Evolutionary conservation across 1,284 basidiomycete genomes (phyloP).

Genomic region (Sporisorium scitamineum): DNA sequence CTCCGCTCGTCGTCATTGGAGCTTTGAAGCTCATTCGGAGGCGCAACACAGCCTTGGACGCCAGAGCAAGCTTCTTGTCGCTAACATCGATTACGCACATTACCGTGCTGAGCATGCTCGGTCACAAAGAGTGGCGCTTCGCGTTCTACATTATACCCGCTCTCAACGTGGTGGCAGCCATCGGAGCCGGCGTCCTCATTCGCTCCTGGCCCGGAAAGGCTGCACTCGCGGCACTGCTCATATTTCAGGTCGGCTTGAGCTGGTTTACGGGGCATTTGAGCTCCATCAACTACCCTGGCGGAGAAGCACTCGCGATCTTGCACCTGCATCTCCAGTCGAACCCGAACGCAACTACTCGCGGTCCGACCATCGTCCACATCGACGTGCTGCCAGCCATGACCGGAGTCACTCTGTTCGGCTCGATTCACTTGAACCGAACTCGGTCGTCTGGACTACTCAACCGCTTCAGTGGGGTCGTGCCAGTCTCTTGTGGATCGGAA

Average conservation of each 20-base stretch:
- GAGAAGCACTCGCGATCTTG: slow-evolving; percentile 77
- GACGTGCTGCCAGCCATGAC: slow-evolving; percentile 88
- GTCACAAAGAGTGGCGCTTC: slow-evolving; percentile 89
- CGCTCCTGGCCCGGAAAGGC: slow-evolving; percentile 29
- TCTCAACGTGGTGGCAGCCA: slow-evolving; percentile 82
- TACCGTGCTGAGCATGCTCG: slow-evolving; percentile 78
- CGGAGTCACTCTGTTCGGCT: slow-evolving; percentile 88
- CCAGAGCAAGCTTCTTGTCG: slow-evolving; percentile 27
- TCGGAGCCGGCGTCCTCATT: slow-evolving; percentile 74
- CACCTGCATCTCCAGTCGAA: slow-evolving; percentile 71
- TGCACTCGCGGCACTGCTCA: slow-evolving; percentile 3
- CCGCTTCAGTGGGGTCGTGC: slow-evolving; percentile 6
- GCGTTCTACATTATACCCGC: slow-evolving; percentile 86
- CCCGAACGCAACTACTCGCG: neutral
- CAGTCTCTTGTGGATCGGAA: neutral
- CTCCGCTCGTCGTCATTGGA: slow-evolving; percentile 76
- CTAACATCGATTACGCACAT: slow-evolving; percentile 74
- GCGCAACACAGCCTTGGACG: neutral
- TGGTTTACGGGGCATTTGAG: slow-evolving; percentile 74
- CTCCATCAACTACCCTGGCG: slow-evolving; percentile 88
- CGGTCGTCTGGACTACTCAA: slow-evolving; percentile 3
- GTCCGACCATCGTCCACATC: slow-evolving; percentile 73
- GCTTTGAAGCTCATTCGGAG: slow-evolving; percentile 68
- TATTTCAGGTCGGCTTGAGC: slow-evolving; percentile 35
- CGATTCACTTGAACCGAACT: slow-evolving; percentile 72